Evolutionary conservation across 1,284 basidiomycete genomes (phyloP).

Genomic region (Cryptococcus floricola): DNA sequence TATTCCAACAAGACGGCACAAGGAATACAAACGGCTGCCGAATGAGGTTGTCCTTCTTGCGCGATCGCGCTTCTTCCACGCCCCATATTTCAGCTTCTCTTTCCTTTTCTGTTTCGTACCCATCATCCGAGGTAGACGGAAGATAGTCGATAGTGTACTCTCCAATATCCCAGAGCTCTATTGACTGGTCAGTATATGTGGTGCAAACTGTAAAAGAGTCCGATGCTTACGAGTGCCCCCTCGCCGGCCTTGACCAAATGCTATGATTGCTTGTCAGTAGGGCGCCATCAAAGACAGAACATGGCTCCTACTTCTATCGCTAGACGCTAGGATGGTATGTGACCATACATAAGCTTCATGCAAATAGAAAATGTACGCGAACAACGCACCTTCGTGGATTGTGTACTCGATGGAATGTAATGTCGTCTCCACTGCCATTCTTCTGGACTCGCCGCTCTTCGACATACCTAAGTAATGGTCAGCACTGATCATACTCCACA

Average conservation of each 20-base stretch:
- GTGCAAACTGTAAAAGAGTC: neutral
- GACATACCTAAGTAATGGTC: slow-evolving; percentile 20
- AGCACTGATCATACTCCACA: neutral
- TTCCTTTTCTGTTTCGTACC: slow-evolving; percentile 27
- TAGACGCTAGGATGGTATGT: slow-evolving; percentile 11
- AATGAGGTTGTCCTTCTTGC: neutral
- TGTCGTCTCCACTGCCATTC: slow-evolving; percentile 37
- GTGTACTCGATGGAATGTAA: slow-evolving; percentile 38
- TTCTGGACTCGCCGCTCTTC: slow-evolving; percentile 24
- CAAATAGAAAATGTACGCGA: neutral
- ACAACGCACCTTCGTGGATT: slow-evolving; percentile 26
- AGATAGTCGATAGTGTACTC: slow-evolving; percentile 27
- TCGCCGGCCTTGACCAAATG: slow-evolving; percentile 20
- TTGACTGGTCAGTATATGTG: neutral
- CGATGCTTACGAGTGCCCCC: slow-evolving; percentile 30
- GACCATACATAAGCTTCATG: neutral
- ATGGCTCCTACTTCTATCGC: slow-evolving; percentile 17
- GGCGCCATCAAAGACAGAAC: neutral
- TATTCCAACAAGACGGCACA: neutral
- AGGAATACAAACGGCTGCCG: neutral
- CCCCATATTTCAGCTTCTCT: slow-evolving; percentile 5
- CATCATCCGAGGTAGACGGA: neutral
- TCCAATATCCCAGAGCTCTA: slow-evolving; percentile 42
- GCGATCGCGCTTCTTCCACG: slow-evolving; percentile 10
- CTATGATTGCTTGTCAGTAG: slow-evolving; percentile 6